Percentiles rank a stretch among this genome's conserved stretches.
These are phyloP conservation scores for Solanum etuberosum DNA, from an alignment of 257 asterid genomes.

Conservation along the genomic window DNA sequence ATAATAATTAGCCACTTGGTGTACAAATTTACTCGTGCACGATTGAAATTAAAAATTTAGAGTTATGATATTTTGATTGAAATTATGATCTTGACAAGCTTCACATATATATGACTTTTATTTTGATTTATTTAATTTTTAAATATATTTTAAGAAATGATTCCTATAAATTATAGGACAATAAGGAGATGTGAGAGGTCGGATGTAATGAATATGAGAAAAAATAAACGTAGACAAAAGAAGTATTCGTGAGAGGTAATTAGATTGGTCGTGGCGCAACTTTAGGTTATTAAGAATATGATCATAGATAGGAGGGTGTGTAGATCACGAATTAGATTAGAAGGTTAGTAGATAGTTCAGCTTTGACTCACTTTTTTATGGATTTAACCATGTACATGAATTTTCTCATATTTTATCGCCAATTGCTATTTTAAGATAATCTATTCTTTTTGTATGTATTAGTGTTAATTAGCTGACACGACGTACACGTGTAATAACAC, in stretches of 20 bases:
- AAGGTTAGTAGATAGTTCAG: no score
- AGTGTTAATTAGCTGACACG: not conserved
- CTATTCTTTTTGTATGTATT: not conserved
- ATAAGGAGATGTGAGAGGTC: not conserved
- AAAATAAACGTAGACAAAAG: not conserved
- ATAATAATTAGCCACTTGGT: not conserved
- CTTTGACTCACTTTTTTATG: not conserved
- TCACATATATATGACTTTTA: not conserved
- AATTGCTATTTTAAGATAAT: no score
- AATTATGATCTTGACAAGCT: not conserved
- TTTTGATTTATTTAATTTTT: no score
- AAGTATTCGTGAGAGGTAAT: no score
- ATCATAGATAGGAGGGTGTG: rapidly evolving
- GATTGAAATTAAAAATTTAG: no score
- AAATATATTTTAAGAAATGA: no score
- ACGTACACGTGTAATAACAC: not conserved
- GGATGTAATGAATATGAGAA: no score
- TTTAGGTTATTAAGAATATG: no score
- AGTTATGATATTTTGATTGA: not conserved
- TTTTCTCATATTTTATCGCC: not conserved
- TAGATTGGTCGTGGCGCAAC: rapidly evolving
- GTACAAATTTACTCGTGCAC: no score
- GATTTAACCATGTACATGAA: not conserved
- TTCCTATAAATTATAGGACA: not conserved
- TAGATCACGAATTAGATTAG: rapidly evolving